Evolutionary conservation across 139 green algal species (phyloP).

Genomic region (Mychonastes homosphaera): DNA sequence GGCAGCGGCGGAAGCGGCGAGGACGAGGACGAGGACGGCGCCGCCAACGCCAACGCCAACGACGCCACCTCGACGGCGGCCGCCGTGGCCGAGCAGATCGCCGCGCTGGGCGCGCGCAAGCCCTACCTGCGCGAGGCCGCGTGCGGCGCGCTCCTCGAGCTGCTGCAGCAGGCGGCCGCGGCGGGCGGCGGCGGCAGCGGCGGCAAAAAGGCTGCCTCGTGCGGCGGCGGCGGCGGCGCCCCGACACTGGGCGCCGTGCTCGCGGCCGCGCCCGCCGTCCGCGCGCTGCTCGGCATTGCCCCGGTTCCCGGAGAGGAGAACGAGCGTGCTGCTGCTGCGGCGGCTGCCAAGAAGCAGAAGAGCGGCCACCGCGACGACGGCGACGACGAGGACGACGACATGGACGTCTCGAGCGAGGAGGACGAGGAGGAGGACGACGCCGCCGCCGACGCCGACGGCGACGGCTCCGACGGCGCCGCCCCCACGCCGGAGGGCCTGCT

Average conservation of each 20-base stretch:
- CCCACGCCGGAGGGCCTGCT: conserved; percentile 40
- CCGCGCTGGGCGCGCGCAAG: conserved; percentile 38
- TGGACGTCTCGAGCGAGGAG: too few species aligned
- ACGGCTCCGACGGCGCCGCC: too few species aligned
- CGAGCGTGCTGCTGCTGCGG: too few species aligned
- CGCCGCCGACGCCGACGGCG: too few species aligned
- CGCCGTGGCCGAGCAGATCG: conserved; percentile 29
- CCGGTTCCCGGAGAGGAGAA: not conserved
- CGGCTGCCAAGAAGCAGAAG: too few species aligned
- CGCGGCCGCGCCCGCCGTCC: not conserved
- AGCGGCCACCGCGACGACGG: too few species aligned
- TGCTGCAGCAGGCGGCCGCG: conserved; percentile 20
- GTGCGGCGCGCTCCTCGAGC: conserved; percentile 39
- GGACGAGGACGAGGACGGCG: not conserved
- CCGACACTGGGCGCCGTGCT: not conserved
- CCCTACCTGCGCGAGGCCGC: conserved; percentile 55
- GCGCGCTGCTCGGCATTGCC: not conserved
- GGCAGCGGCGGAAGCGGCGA: not conserved
- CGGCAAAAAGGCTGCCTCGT: not conserved
- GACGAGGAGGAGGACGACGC: too few species aligned
- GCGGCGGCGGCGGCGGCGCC: conserved; percentile 2
- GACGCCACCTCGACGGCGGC: not conserved
- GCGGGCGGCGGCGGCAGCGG: too few species aligned
- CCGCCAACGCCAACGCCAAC: too few species aligned
- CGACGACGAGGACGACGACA: too few species aligned